Evolutionary conservation across 192 early-diverging fungal species (phyloP), one percentile per base, ranked within the genome.

Genomic region (Chytriomyces hyalinus): DNA sequence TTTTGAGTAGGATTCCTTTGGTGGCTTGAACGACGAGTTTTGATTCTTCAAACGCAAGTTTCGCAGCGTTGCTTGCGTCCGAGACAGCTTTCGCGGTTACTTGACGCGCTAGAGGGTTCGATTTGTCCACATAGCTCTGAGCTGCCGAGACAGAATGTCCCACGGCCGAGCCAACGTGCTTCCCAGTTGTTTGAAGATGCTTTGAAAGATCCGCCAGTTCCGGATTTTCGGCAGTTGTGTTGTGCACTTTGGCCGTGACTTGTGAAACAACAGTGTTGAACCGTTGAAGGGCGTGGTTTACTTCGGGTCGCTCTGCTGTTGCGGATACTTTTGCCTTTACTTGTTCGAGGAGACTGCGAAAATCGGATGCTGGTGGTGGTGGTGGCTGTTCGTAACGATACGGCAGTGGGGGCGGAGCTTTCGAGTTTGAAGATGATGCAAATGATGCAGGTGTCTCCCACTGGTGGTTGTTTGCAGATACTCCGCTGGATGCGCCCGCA

Each of bases 41-140:
- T n/a, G 49, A 49, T 50, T 70, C 69, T 28, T 70, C 69, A 36
- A 57, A 70, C 4, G 69, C 69, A 8, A 8, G 9, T 5, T 45
- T 43, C 13, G 69, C 69, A 24, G 69, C 53, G 26, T 70, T 70
- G 2, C 45, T 57, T 7, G 69, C 69, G 24, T 70, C 51, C 9
- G 45, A 22, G 8, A 50, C 69, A 13, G 69, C 69, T 48, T 57
- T 49, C 11, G 49, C 22, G 0, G 17, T 7, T 8, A 50, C 48
- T 20, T 70, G 13, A 28, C 69, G 69, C 24, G 49, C 47, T 3
- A n/a, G 13, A n/a, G 53, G 53, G 20, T 57, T 57, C 0, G 53
- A n/a, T 3, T 1, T 13, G 13, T 57, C 53, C 20, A 20, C 53
- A 20, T n/a, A 11, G 6, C 49, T n/a, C 53, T 57, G 13, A 20